Conservation (phyloP, 2,329 filamentous ascomycete genomes). For the Neofusicoccum cordaticola region DNA sequence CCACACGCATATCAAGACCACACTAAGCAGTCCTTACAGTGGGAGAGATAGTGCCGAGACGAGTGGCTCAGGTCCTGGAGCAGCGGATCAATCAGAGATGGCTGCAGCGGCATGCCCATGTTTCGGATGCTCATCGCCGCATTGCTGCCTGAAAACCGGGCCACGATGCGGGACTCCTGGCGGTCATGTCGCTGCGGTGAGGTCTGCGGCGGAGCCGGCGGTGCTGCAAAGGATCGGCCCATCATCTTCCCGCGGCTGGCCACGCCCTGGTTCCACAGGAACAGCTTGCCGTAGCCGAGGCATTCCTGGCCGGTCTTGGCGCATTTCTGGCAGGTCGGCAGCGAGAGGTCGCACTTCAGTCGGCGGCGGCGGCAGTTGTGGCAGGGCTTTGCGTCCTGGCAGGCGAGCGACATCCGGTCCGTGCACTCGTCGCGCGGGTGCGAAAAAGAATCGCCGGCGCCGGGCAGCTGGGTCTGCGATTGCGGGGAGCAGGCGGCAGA, state of each 20-base stretch:
- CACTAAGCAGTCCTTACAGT: neutral
- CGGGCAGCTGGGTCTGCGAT: neutral
- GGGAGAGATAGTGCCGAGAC: neutral
- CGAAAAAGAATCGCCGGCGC: neutral
- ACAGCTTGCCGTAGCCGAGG: conserved; percentile 60
- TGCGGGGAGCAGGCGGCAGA: neutral
- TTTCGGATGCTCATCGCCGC: neutral
- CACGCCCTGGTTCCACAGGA: conserved; percentile 58
- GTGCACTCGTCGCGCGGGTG: neutral
- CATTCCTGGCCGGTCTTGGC: conserved; percentile 55
- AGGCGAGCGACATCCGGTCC: neutral
- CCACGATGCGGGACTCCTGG: neutral
- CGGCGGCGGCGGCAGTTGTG: conserved; percentile 62
- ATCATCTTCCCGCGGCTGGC: conserved; percentile 54
- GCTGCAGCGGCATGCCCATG: neutral
- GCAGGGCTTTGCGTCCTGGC: conserved; percentile 42
- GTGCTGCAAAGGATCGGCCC: conserved; percentile 50
- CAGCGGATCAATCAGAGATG: neutral
- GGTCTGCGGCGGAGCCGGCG: neutral
- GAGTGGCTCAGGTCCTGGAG: neutral
- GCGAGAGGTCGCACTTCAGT: conserved; percentile 60
- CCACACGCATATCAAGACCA: too few species aligned
- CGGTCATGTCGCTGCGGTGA: neutral
- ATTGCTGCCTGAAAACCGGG: neutral
- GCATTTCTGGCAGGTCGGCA: conserved; percentile 61